phyloP scores from a whole-genome alignment of 495 filamentous ascomycete genomes.

The Neurospora discreta region DNA sequence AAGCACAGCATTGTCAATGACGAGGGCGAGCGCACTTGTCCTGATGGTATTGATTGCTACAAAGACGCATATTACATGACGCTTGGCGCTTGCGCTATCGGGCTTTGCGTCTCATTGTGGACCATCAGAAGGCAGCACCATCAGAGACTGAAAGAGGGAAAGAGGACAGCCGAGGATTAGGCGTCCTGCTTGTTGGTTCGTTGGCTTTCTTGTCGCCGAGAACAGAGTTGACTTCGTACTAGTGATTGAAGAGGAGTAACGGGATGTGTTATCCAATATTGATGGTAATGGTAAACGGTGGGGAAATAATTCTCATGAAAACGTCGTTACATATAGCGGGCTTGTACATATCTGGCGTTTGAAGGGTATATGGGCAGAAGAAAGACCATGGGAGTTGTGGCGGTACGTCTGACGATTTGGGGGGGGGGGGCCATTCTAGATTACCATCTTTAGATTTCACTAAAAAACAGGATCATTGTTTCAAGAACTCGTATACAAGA shows the following conservation, averaged over 20 bases:
- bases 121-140: constrained; percentile 58
- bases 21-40: constrained; percentile 62
- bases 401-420: neutral
- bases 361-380: neutral
- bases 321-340: neutral
- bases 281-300: neutral
- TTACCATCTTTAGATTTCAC: neutral
- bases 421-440: neutral
- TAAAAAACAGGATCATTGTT: neutral
- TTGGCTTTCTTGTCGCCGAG: neutral
- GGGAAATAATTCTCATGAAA: neutral
- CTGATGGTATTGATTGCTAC: constrained; percentile 74
- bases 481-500: neutral
- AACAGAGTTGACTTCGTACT: neutral
- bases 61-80: constrained; percentile 71
- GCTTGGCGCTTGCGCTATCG: constrained; percentile 60
- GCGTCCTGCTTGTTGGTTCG: neutral
- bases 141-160: constrained; percentile 21
- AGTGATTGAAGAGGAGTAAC: neutral
- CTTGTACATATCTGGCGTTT: neutral
- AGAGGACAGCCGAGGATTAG: constrained; percentile 24
- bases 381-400: neutral
- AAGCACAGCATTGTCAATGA: constrained; percentile 55
- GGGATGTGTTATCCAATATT: neutral
- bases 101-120: constrained; percentile 58